A percentile compares a stretch with the other conserved stretches of the same genome.
These are phyloP conservation scores for Mycena metata DNA, from an alignment of 768 basidiomycete species.

Conservation along the genomic window DNA sequence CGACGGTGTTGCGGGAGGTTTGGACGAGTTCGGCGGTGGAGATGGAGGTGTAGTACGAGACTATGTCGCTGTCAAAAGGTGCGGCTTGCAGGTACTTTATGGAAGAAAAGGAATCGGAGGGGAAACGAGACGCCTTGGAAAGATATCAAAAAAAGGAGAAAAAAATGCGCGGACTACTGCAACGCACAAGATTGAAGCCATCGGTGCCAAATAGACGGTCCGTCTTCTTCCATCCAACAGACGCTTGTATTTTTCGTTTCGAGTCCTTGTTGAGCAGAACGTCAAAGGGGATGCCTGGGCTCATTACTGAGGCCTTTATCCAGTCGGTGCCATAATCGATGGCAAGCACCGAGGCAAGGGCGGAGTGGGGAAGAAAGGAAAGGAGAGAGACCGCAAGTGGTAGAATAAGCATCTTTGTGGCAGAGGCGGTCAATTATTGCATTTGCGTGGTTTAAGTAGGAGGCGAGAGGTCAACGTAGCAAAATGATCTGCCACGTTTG, in stretches of 20 bases:
- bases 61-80: slow-evolving; percentile 69
- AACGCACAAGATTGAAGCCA: slow-evolving; percentile 87
- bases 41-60: slow-evolving; percentile 70
- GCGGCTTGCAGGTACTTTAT: slow-evolving; percentile 88
- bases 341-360: slow-evolving; percentile 86
- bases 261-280: slow-evolving; percentile 97
- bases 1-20: slow-evolving; percentile 72
- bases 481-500: slow-evolving; percentile 6
- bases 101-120: slow-evolving; percentile 86
- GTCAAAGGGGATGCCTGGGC: slow-evolving; percentile 95
- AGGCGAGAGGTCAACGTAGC: slow-evolving; percentile 13
- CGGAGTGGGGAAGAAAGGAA: slow-evolving; percentile 56
- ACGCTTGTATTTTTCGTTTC: slow-evolving; percentile 93
- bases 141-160: slow-evolving; percentile 17
- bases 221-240: slow-evolving; percentile 92
- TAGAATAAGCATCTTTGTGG: slow-evolving; percentile 52
- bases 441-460: slow-evolving; percentile 15
- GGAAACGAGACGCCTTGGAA: slow-evolving; percentile 89
- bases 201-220: slow-evolving; percentile 93
- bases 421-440: slow-evolving; percentile 18
- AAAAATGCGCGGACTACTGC: neutral
- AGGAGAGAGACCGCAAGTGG: slow-evolving; percentile 56
- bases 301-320: slow-evolving; percentile 97
- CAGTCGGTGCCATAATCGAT: slow-evolving; percentile 99
- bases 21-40: slow-evolving; percentile 65